A percentile compares a stretch with the other conserved stretches of the same genome.
phyloP scores from a whole-genome alignment of 352 stramenopile genomes.

The Pythium inflatum region DNA sequence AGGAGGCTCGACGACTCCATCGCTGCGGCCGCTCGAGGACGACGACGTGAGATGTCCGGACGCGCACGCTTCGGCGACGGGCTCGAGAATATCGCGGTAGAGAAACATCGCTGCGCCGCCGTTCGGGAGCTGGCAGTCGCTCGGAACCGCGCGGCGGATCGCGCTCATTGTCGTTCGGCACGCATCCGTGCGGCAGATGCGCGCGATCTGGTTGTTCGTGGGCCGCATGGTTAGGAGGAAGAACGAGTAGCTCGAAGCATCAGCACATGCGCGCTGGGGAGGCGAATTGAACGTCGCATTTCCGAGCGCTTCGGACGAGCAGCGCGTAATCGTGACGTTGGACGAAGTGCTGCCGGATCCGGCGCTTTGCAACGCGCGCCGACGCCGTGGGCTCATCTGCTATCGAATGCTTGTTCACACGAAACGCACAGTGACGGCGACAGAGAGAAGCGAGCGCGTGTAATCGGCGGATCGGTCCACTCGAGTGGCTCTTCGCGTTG shows the following conservation, averaged over 20 bases:
- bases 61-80: background rate
- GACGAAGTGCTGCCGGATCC: background rate
- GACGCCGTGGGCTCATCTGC: background rate
- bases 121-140: constrained; percentile 10
- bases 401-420: too few species aligned
- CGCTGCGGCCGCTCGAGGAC: background rate
- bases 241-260: constrained; percentile 4
- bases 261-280: background rate
- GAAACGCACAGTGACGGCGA: background rate
- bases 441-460: background rate
- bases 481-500: background rate
- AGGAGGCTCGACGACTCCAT: background rate
- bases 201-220: background rate
- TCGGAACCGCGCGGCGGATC: background rate
- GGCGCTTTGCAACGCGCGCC: background rate
- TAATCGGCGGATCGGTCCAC: too few species aligned
- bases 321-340: background rate
- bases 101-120: background rate
- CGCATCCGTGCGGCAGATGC: background rate
- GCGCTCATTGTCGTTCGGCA: background rate
- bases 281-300: background rate
- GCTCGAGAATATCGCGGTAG: constrained; percentile 3
- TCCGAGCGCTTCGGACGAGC: background rate
- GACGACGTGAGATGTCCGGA: too few species aligned
- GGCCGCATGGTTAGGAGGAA: background rate